phyloP scores from a whole-genome alignment of 2,329 filamentous ascomycete species.

The Aspergillus neoniger region DNA sequence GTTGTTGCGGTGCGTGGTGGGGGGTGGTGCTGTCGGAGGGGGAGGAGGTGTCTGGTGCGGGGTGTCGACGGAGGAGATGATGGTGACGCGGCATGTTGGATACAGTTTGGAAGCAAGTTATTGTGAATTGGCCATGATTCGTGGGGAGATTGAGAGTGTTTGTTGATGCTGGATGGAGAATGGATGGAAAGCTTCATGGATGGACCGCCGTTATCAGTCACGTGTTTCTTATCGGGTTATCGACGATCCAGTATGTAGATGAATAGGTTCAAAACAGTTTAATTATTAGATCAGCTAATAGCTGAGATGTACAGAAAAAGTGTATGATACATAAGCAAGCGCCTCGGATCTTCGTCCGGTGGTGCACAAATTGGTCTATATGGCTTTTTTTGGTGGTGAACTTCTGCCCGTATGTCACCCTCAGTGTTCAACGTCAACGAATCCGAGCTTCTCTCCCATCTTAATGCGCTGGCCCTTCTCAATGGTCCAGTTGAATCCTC shows the following conservation, averaged over 20 bases:
- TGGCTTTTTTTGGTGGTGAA: neutral
- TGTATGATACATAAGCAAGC: neutral
- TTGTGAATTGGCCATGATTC: neutral
- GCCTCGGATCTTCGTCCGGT: neutral
- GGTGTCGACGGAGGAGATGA: constrained; percentile 10
- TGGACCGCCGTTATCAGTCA: constrained; percentile 4
- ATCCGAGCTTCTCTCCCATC: constrained; percentile 83
- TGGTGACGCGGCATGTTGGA: constrained; percentile 27
- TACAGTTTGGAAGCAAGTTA: neutral
- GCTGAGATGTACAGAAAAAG: neutral
- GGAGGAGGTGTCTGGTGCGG: constrained; percentile 8
- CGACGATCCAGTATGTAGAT: too few species aligned
- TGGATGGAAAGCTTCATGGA: neutral
- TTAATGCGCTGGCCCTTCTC: constrained; percentile 85
- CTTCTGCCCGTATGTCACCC: neutral
- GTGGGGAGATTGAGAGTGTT: neutral
- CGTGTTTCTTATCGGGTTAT: neutral
- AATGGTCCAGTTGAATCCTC: constrained; percentile 82
- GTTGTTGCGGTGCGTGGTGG: constrained; percentile 4
- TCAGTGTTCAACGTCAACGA: constrained; percentile 52
- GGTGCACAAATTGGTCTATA: neutral
- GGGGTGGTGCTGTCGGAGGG: neutral
- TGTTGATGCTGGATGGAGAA: neutral
- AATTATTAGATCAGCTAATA: neutral
- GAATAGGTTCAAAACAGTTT: too few species aligned